These are phyloP conservation scores for Cercospora berteroae DNA, from an alignment of 2,329 filamentous ascomycete genomes.

Conservation along the genomic window DNA sequence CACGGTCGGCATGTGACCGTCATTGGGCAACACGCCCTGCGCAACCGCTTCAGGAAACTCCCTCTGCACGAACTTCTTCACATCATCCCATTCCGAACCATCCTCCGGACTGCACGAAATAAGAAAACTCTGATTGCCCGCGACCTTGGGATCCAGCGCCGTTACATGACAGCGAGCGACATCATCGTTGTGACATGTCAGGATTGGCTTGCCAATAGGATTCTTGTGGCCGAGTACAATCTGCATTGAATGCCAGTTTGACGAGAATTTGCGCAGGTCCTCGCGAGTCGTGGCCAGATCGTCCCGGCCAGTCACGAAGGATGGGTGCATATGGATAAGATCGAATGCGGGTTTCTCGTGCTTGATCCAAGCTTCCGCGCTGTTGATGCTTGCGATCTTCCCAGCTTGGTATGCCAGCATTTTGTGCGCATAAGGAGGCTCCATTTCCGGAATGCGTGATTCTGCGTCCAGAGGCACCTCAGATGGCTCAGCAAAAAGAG, in stretches of 20 bases:
- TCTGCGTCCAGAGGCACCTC: constrained; percentile 16
- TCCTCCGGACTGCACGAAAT: constrained; percentile 20
- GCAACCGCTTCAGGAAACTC: constrained; percentile 16
- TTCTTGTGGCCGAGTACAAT: constrained; percentile 28
- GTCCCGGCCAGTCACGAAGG: constrained; percentile 35
- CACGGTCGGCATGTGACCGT: constrained; percentile 11
- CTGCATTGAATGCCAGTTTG: constrained; percentile 9
- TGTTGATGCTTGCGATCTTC: constrained; percentile 30
- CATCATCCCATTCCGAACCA: constrained; percentile 24
- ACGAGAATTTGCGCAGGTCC: constrained; percentile 6
- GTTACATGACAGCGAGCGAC: constrained; percentile 35
- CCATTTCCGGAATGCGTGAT: constrained; percentile 12
- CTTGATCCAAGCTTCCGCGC: constrained; percentile 28
- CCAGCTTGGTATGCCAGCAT: constrained; percentile 32
- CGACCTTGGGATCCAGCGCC: constrained; percentile 26
- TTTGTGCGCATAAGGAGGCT: constrained; percentile 23
- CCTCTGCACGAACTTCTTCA: constrained; percentile 10
- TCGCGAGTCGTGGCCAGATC: constrained; percentile 28
- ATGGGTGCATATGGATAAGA: constrained; percentile 33
- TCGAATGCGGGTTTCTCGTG: constrained; percentile 32
- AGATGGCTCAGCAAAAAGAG: constrained; percentile 11
- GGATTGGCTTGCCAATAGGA: constrained; percentile 2
- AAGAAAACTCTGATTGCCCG: constrained; percentile 26
- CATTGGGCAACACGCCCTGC: constrained; percentile 19
- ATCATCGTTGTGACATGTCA: constrained; percentile 33